Evolutionary conservation across 2,329 filamentous ascomycete species (phyloP).

Genomic region (Pseudogymnoascus pannorum): DNA sequence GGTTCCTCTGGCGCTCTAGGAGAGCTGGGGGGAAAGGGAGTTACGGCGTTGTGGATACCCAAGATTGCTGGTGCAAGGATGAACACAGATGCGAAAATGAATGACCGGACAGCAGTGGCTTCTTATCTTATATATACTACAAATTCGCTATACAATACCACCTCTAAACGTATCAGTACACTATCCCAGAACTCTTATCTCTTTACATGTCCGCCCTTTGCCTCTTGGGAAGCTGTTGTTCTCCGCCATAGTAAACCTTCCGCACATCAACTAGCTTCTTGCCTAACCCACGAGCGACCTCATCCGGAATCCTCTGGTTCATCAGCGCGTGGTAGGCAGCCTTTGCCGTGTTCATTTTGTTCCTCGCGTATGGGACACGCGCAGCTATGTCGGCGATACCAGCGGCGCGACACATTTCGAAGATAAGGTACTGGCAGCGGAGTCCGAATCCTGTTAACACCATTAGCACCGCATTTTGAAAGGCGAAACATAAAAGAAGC

Average conservation of each 20-base stretch:
- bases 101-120: background rate
- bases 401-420: constrained; percentile 82
- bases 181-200: background rate
- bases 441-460: constrained; percentile 75
- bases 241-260: constrained; percentile 91
- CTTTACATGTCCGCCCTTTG: background rate
- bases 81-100: background rate
- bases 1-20: background rate
- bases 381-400: constrained; percentile 85
- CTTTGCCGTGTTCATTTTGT: constrained; percentile 97
- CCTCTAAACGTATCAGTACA: constrained; percentile 7
- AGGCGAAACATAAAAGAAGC: background rate
- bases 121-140: constrained; percentile 8
- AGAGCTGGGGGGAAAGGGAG: background rate
- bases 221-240: background rate
- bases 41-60: constrained; percentile 5
- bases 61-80: background rate
- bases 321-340: constrained; percentile 76
- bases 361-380: constrained; percentile 74
- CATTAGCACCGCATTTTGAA: background rate
- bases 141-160: constrained; percentile 4
- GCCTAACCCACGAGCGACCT: constrained; percentile 79
- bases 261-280: constrained; percentile 94
- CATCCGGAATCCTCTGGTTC: constrained; percentile 79
- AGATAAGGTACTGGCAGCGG: constrained; percentile 83